These are phyloP conservation scores for Arthrobotrys megalospora DNA, from an alignment of 2,329 filamentous ascomycete genomes.

Conservation along the genomic window DNA sequence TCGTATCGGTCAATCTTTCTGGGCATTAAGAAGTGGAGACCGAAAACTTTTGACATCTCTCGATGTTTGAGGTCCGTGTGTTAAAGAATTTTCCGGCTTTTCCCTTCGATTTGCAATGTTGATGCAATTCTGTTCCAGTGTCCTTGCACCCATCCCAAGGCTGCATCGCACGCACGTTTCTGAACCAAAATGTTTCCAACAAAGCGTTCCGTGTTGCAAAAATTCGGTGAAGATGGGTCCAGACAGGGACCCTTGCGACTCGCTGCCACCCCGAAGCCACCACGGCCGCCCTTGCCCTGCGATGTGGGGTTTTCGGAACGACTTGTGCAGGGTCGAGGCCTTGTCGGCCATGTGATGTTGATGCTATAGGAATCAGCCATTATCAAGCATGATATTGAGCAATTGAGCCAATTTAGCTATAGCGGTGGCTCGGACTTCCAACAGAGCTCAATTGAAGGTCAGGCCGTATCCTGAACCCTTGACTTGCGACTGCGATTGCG, in stretches of 20 bases:
- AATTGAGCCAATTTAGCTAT: slow-evolving; percentile 43
- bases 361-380: slow-evolving; percentile 16
- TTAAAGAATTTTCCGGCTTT: slow-evolving; percentile 21
- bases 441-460: background rate
- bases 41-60: background rate
- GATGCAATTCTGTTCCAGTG: slow-evolving; percentile 12
- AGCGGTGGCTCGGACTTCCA: slow-evolving; percentile 37
- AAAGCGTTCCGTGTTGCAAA: slow-evolving; percentile 39
- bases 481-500: slow-evolving; percentile 11
- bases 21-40: slow-evolving; percentile 5
- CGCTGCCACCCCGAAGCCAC: slow-evolving; percentile 28
- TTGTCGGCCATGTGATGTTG: slow-evolving; percentile 40
- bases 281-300: slow-evolving; percentile 14
- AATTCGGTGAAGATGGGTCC: background rate
- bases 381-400: slow-evolving; percentile 15
- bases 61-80: slow-evolving; percentile 7
- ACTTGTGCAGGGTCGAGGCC: slow-evolving; percentile 23
- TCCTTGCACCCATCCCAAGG: background rate
- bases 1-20: slow-evolving; percentile 37
- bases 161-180: background rate
- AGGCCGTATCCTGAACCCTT: background rate
- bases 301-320: slow-evolving; percentile 27
- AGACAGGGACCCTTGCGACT: slow-evolving; percentile 19
- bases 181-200: slow-evolving; percentile 9
- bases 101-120: slow-evolving; percentile 1